Percentiles rank a stretch among this genome's conserved stretches.
Evolutionary conservation across 257 asterid genomes (phyloP).

Genomic region (Lithospermum erythrorhizon): DNA sequence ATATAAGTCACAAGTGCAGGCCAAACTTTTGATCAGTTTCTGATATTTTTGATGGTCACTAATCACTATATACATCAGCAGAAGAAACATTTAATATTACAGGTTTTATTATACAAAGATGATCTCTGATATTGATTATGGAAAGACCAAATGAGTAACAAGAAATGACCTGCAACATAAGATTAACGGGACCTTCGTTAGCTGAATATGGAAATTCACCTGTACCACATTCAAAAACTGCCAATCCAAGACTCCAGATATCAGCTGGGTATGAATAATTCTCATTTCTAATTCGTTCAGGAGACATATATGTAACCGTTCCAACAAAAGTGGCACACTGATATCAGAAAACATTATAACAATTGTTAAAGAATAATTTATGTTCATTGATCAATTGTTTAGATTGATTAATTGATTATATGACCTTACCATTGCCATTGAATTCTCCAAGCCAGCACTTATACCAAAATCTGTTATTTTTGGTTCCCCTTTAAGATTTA

Average conservation of each 20-base stretch:
- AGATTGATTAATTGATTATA: no score
- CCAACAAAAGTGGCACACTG: slow-evolving; percentile 99
- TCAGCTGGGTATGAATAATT: slow-evolving; percentile 96
- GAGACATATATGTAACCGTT: slow-evolving; percentile 98
- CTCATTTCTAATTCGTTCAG: slow-evolving; percentile 91
- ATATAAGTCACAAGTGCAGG: slow-evolving; percentile 9
- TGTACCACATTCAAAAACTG: slow-evolving; percentile 95
- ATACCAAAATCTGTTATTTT: slow-evolving; percentile 99
- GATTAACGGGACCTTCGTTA: slow-evolving; percentile 94
- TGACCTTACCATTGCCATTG: slow-evolving; percentile 80
- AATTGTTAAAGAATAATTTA: slow-evolving; percentile 8
- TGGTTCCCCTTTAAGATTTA: slow-evolving; percentile 92
- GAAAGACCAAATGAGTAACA: background rate
- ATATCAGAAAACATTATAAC: slow-evolving; percentile 14
- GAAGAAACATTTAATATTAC: no score
- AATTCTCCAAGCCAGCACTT: slow-evolving; percentile 94
- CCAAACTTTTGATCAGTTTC: background rate
- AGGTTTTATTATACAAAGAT: background rate
- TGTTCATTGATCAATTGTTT: no score
- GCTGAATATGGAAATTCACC: slow-evolving; percentile 96
- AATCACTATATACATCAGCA: background rate
- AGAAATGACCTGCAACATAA: slow-evolving; percentile 78
- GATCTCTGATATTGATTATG: no score
- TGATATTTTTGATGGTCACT: background rate
- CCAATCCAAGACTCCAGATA: slow-evolving; percentile 98